Conservation (phyloP, 352 stramenopile species). For the Phytophthora idaei region DNA sequence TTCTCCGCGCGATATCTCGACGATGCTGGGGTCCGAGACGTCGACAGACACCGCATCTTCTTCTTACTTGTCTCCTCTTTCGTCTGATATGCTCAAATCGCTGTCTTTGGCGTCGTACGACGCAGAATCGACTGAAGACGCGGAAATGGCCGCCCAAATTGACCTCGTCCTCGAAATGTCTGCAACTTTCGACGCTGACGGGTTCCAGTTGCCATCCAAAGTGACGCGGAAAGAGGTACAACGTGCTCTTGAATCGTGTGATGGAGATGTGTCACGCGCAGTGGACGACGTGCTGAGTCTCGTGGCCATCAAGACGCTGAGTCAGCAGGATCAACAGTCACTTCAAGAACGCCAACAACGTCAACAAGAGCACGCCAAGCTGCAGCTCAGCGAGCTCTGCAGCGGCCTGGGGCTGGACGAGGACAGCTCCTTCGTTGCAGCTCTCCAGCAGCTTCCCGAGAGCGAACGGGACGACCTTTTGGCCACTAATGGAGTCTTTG, state of each 20-base stretch:
- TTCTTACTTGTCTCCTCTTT: conserved; percentile 23
- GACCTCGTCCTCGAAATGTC: conserved; percentile 61
- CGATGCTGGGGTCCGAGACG: conserved; percentile 11
- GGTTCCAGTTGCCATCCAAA: conserved; percentile 40
- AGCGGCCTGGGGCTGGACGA: conserved; percentile 54
- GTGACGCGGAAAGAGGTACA: conserved; percentile 49
- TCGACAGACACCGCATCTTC: not conserved
- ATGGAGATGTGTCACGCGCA: conserved; percentile 51
- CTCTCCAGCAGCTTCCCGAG: conserved; percentile 49
- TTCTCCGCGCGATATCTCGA: conserved; percentile 10
- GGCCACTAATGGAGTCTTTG: conserved; percentile 56
- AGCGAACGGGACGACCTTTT: conserved; percentile 50
- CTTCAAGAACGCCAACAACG: conserved; percentile 13
- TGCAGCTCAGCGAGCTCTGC: conserved; percentile 67
- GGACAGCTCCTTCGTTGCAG: conserved; percentile 56
- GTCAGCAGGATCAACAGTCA: conserved; percentile 43
- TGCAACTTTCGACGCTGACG: conserved; percentile 41
- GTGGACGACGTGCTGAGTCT: conserved; percentile 73
- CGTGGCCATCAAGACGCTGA: conserved; percentile 49
- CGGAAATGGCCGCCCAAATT: conserved; percentile 23
- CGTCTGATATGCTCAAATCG: conserved; percentile 18
- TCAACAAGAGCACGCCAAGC: conserved; percentile 22
- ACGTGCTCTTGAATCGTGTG: conserved; percentile 35
- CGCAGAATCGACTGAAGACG: conserved; percentile 13
- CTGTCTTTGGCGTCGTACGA: conserved; percentile 1